Evolutionary conservation across 1,139 yeast species (phyloP), one percentile per base, ranked within the genome.

Genomic region (Hyphopichia pseudoburtonii): DNA sequence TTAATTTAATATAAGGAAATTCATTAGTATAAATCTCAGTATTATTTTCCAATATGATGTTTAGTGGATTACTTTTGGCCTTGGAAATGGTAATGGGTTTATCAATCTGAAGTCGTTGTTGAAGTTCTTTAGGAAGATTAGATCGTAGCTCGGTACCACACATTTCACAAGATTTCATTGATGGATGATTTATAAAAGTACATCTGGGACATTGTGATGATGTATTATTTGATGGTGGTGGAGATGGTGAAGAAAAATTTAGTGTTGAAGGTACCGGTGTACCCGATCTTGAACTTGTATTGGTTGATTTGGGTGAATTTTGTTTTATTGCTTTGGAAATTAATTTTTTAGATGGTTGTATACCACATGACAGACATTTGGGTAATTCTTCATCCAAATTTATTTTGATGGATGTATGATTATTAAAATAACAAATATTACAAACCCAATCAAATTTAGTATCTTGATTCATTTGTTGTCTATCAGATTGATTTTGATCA

Each of bases 131-230:
- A 11, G 62, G 57, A 5, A 60, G 22, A 4, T 39, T 39, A 1
- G 60, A 47, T 34, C 47, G 51, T 32, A 86, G 63, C 32, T 74
- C 71, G 0, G 83, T 68, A 0, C 96, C 96, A 63, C 97, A 92
- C 56, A 92, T 75, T 57, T 92, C 98, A 57, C 98, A 92, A 44
- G 69, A 72, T 33, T 73, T 65, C 68, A 92, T 65, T 3, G 86
- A 78, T 0, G 90, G 86, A 57, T 90, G 96, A 55, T 92, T 92
- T 12, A 78, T 66, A 52, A 90, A 92, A 0, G 97, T 92, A 52
- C 97, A 92, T 32, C 75, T 70, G 0, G 89, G 82, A 48, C 98
- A 92, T 34, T 72, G 71, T 30, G 72, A 67, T 38, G 76, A 70
- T 47, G 2, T 54, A 4, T 33, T 16, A 6, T 27, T 12, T 8